Base-by-base conservation (phyloP, 1,139 yeast genomes). In the Taphrina deformans region DNA sequence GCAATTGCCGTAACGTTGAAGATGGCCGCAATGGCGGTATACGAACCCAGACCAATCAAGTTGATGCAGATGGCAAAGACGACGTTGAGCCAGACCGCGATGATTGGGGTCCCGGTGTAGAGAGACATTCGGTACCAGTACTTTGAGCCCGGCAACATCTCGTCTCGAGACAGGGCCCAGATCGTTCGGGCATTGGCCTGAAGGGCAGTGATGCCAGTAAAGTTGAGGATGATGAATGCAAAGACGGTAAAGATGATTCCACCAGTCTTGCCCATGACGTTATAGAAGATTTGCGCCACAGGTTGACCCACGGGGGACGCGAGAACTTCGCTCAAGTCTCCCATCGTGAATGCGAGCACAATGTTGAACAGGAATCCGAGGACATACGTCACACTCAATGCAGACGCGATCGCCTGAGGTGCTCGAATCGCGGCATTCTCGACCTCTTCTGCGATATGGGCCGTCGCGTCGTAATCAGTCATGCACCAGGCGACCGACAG, bases 171-270 rank as follows among this genome's bases (percentile, higher is more conserved):
- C 76, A 90, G 86, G 14, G 96, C 90, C 78, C 85, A 90, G 0
- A 92, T 88, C 40, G 89, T 85, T 78, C 97, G 84, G 5, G 96
- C 88, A 0, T 95, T 92, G 0, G 96, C 89, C 0, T 96, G 88
- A 38, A 89, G 79, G 0, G 82, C 79, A 0, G 86, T 82, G 16
- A 83, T 79, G 3, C 89, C 90, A 89, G 87, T 87, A 64, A 86
- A 82, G 72, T 75, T 75, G 65, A 74, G 76, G 26, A 75, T 71
- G 38, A 74, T 67, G 41, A 71, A 69, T 66, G 74, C 68, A 63
- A 75, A 63, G 9, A 71, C 58, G 70, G 74, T 74, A 67, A 75
- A 69, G 3, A 70, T 76, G 18, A 77, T 66, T 1, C 90, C 85
- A 89, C 91, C 87, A 59, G 79, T 78, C 72, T 83, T 84, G 46